phyloP scores from a whole-genome alignment of 2,329 filamentous ascomycete species.

The Alternaria triticimaculans region DNA sequence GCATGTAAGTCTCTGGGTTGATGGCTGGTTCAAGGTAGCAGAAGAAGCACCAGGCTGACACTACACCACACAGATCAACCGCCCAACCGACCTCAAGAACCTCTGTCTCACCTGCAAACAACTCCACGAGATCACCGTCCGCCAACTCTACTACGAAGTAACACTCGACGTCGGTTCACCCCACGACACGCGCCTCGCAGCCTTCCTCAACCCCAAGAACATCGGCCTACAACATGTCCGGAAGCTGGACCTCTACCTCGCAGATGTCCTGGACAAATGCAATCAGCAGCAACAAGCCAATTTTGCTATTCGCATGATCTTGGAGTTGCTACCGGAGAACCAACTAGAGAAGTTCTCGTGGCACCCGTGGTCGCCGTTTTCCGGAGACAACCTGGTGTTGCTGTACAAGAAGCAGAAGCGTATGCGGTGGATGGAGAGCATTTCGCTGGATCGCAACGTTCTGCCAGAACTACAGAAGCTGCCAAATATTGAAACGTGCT shows the following conservation, averaged over 20 bases:
- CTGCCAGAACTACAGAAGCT: conserved; percentile 53
- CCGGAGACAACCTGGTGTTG: conserved; percentile 55
- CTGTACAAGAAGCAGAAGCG: conserved; percentile 57
- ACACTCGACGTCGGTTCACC: conserved; percentile 55
- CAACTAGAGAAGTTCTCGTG: conserved; percentile 59
- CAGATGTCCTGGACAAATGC: conserved; percentile 53
- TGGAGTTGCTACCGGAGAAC: conserved; percentile 58
- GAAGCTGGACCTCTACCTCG: conserved; percentile 56
- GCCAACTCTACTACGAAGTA: conserved; percentile 55
- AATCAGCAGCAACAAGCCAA: conserved; percentile 55
- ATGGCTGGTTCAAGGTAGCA: neutral
- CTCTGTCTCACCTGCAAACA: conserved; percentile 57
- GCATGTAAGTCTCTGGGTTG: conserved; percentile 38
- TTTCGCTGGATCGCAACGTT: conserved; percentile 53
- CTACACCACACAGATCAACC: conserved; percentile 44
- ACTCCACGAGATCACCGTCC: conserved; percentile 55
- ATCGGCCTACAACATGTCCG: conserved; percentile 56
- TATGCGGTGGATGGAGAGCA: conserved; percentile 58
- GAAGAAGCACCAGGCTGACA: neutral
- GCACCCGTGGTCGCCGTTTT: conserved; percentile 58
- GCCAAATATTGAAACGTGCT: conserved; percentile 48
- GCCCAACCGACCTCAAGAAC: conserved; percentile 56
- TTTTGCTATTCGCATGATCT: conserved; percentile 56
- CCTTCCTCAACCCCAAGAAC: conserved; percentile 56
- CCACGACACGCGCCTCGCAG: conserved; percentile 53